These are phyloP conservation scores for Penicillium pulvis DNA, from an alignment of 495 filamentous ascomycete species.

Conservation along the genomic window DNA sequence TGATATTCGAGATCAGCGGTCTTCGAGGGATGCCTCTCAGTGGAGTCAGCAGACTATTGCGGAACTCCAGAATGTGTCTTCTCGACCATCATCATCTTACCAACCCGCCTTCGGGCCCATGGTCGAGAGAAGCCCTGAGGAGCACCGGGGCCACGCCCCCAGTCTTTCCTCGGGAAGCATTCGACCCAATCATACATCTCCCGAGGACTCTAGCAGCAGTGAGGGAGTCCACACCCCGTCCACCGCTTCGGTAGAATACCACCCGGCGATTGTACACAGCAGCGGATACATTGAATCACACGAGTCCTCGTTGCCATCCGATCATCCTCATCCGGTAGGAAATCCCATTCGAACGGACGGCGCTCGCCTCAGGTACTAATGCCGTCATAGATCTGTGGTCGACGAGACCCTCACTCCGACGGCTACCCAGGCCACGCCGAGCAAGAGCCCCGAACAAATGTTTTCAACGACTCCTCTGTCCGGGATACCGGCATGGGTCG, in stretches of 20 bases:
- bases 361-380: slow-evolving; percentile 41
- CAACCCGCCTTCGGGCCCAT: slow-evolving; percentile 37
- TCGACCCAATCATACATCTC: slow-evolving; percentile 58
- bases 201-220: slow-evolving; percentile 72
- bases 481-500: slow-evolving; percentile 61
- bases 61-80: slow-evolving; percentile 43
- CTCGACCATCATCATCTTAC: slow-evolving; percentile 47
- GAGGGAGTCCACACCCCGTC: slow-evolving; percentile 69
- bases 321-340: slow-evolving; percentile 48
- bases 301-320: slow-evolving; percentile 44
- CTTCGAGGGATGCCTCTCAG: slow-evolving; percentile 55
- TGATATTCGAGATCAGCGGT: slow-evolving; percentile 59
- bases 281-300: slow-evolving; percentile 62
- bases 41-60: slow-evolving; percentile 55
- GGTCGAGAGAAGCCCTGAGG: slow-evolving; percentile 32
- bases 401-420: slow-evolving; percentile 37
- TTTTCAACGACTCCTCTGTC: slow-evolving; percentile 32
- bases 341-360: slow-evolving; percentile 33
- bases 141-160: slow-evolving; percentile 32
- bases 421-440: slow-evolving; percentile 34
- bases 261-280: slow-evolving; percentile 66
- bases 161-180: slow-evolving; percentile 29
- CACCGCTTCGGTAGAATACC: slow-evolving; percentile 60
- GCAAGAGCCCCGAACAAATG: slow-evolving; percentile 35
- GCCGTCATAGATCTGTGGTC: slow-evolving; percentile 45